Base-by-base conservation (phyloP, 306 rosid genomes). In the Gleditsia sinensis region DNA sequence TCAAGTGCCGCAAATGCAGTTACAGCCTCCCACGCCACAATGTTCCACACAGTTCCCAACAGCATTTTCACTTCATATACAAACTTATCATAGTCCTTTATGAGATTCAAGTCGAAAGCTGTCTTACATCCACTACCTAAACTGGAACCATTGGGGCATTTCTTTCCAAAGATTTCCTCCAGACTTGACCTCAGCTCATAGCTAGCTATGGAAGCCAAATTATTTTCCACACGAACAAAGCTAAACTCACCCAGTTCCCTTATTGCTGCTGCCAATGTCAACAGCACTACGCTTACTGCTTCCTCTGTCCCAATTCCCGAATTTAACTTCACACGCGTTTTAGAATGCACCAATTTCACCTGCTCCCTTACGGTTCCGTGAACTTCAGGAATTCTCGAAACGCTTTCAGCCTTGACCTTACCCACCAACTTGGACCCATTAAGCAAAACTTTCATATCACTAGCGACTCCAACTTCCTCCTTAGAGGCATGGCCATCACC, bases 371-470 rank as follows among this genome's bases (percentile, higher is more conserved):
- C 24, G 54, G 79, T 55, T 13, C 87, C 97, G n/a, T 94, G 93
- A 76, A 81, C 64, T 53, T 83, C 81, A 7, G 87, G 86, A 73
- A 92, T 78, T 62, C 46, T 84, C 1, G 77, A 75, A 13, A 87
- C 81, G 0, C 85, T 80, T 12, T 43, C 83, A 40, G 33, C 46
- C 63, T 71, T 71, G 33, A 72, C 87, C 81, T 87, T 89, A 6
- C 98, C 98, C 9, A 90, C 91, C 75, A 87, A 43, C 78, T 90
- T 94, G 5, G 96, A 94, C 11, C 96, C 98, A 48, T 86, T 94
- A 7, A 94, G 84, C 80, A 94, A 40, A 37, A 84, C 87, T 83
- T 85, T 91, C 89, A 91, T 54, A 65, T 88, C 96, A 36, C 82
- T 81, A 17, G 93, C 88, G 10, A 91, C 96, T 20, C 88, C 92